phyloP scores from a whole-genome alignment of 2,329 filamentous ascomycete genomes.

The Penicillium fuscoglaucum region DNA sequence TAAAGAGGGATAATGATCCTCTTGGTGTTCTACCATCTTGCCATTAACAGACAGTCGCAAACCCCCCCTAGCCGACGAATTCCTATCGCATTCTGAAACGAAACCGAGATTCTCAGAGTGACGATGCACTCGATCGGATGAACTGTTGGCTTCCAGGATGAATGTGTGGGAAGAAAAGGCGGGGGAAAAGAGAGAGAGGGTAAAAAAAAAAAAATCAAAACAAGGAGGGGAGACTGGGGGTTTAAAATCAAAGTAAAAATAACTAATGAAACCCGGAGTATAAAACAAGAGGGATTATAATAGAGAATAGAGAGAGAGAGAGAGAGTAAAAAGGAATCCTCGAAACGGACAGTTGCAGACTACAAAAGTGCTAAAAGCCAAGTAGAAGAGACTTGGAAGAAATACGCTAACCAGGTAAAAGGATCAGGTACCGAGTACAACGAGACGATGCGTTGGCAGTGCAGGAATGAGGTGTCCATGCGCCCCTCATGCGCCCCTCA shows the following conservation, averaged over 20 bases:
- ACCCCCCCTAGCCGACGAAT: slow-evolving; percentile 37
- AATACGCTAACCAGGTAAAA: no score
- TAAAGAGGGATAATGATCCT: slow-evolving; percentile 32
- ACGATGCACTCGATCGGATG: slow-evolving; percentile 17
- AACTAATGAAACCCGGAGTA: slow-evolving; percentile 2
- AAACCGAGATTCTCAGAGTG: slow-evolving; percentile 23
- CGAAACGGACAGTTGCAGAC: slow-evolving; percentile 35
- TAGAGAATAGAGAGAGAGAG: neutral
- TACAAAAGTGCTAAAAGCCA: slow-evolving; percentile 10
- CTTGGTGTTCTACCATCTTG: slow-evolving; percentile 46
- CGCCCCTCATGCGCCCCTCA: slow-evolving; percentile 31
- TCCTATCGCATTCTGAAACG: slow-evolving; percentile 42
- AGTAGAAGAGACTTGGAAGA: slow-evolving; percentile 2
- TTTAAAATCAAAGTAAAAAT: slow-evolving; percentile 9
- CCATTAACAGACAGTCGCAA: slow-evolving; percentile 38
- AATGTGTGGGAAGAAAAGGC: slow-evolving; percentile 9
- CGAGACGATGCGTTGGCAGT: slow-evolving; percentile 33
- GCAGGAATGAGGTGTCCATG: slow-evolving; percentile 32
- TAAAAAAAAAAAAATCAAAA: neutral
- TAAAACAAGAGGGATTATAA: slow-evolving; percentile 5
- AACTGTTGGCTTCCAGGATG: slow-evolving; percentile 20
- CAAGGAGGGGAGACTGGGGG: slow-evolving; percentile 7
- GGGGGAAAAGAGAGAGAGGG: neutral
- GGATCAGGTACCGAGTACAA: slow-evolving; percentile 22
- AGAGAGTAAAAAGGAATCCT: slow-evolving; percentile 22